Evolutionary conservation across 768 basidiomycete genomes (phyloP), one percentile per base, ranked within the genome.

Genomic region (Phaffia tasmanica): DNA sequence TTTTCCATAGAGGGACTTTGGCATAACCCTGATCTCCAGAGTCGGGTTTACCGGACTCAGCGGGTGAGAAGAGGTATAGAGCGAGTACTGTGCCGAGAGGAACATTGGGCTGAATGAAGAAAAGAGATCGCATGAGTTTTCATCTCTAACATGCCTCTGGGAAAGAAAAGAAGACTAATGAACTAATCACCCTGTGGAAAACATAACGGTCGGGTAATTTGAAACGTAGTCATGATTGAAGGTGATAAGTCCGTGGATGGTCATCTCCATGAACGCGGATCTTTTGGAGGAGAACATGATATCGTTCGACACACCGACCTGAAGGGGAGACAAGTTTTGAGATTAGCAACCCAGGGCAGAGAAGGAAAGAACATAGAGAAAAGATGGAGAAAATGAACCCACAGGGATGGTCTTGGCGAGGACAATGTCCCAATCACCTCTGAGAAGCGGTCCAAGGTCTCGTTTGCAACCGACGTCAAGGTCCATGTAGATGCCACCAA

Each of bases 131-230:
- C 29, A 62, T 23, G 46, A 29, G 50, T 21, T 48, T 25, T 14
- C 6, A 27, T 14, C 57, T 23, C 48, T 42, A 14, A 56, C 42
- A 47, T 51, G 49, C 23, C 55, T n/a, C 46, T 50, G 58, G 25
- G 32, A n/a, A 56, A 54, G 9, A 47, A 11, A 19, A 30, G 47
- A 62, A 16, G 35, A 51, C n/a, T 16, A 21, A 29, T 21, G 27
- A 30, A 19, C 0, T 5, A 72, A 71, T 70, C 54, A 75, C 74
- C 75, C 94, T 0, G 95, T 99, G 62, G 91, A 91, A 78, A 99
- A 99, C 95, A 99, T 99, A 80, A 99, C 95, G 30, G 95, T 99
- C 42, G 95, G 95, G 72, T 99, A 99, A 77, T 98, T 95, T 74
- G 93, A 84, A 63, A 95, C 76, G 85, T 89, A 99, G 62, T 84